phyloP scores from a whole-genome alignment of 1,139 yeast genomes.

The Kodamaea alishanica region DNA sequence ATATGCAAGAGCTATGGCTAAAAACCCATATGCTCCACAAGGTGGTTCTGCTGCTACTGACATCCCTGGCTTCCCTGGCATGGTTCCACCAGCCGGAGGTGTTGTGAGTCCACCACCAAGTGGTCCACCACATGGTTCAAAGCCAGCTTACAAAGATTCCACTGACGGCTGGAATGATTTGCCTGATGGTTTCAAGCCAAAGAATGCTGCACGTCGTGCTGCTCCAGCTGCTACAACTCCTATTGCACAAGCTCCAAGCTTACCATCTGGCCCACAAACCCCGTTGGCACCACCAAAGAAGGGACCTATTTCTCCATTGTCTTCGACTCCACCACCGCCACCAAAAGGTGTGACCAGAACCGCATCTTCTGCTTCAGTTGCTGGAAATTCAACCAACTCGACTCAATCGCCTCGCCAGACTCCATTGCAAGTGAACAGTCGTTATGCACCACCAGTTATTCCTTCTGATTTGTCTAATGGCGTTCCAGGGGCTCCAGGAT shows the following conservation, averaged over 20 bases:
- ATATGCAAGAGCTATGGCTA: conserved; percentile 18
- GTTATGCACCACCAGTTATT: conserved; percentile 1
- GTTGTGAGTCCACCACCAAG: conserved; percentile 22
- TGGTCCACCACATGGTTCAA: conserved; percentile 33
- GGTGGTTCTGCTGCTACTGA: conserved; percentile 9
- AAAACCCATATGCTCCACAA: conserved; percentile 31
- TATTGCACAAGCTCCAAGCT: conserved; percentile 11
- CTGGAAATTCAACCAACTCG: conserved; percentile 9
- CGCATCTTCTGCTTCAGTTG: conserved; percentile 24
- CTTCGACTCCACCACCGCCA: conserved; percentile 29
- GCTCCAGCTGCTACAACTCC: conserved; percentile 43
- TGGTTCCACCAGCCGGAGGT: conserved; percentile 14
- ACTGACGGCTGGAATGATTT: conserved; percentile 94
- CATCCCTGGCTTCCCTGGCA: conserved; percentile 16
- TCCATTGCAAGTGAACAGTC: conserved; percentile 17
- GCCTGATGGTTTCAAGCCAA: conserved; percentile 61
- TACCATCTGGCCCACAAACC: conserved; percentile 14
- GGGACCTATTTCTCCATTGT: conserved; percentile 13
- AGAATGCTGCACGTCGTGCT: conserved; percentile 49
- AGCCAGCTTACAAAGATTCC: conserved; percentile 46
- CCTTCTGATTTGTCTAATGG: conserved; percentile 10
- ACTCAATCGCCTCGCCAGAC: conserved; percentile 17
- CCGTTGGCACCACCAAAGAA: conserved; percentile 16
- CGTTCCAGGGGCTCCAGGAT: conserved; percentile 9
- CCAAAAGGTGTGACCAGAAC: conserved; percentile 34